Base-by-base conservation (phyloP, 306 rosid genomes). In the Lathyrus aphaca region DNA sequence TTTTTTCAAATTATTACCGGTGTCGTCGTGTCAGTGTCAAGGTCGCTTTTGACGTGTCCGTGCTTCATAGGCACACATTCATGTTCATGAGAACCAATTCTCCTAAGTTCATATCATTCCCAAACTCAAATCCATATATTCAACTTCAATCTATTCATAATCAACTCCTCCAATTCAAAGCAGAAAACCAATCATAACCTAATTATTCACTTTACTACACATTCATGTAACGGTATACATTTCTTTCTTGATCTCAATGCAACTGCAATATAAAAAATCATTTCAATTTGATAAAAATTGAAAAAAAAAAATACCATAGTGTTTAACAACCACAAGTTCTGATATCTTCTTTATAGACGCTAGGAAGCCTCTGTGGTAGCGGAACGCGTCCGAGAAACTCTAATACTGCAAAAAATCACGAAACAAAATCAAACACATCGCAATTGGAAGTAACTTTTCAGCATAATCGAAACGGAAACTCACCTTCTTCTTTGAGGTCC, bases 361-460 rank as follows among this genome's bases (percentile, higher is more conserved):
- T 75, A 18, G 98, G 98, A 11, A 94, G 86, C 79, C 84, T 83
- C 90, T 88, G 98, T 3, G 87, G 85, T 77, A 94, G 77, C 9
- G 96, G 96, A 84, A 94, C 97, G 72, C 88, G 35, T 66, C 89
- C 86, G 29, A 94, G 83, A 61, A 90, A 94, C 82, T 94, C 89
- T 14, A 82, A 72, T 48, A 91, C 98, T 94, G 86, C 78, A 72
- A 55, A 68, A 74, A 17, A 62, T 5, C 39, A 63, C 61, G 56
- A 71, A 17, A 5, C 56, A 30, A 38, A 61, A 42, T 3, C 12
- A 54, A 54, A 56, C 2, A 7, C 1, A 27, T 32, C 35, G 42
- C 45, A 48, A 17, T 21, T 35, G 43, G 32, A 54, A 71, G 39
- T 35, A 30, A 23, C 51, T 66, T 72, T 68, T 46, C 55, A 27